Conservation (phyloP, 176 grass and related monocot species). For the Phragmites australis region DNA sequence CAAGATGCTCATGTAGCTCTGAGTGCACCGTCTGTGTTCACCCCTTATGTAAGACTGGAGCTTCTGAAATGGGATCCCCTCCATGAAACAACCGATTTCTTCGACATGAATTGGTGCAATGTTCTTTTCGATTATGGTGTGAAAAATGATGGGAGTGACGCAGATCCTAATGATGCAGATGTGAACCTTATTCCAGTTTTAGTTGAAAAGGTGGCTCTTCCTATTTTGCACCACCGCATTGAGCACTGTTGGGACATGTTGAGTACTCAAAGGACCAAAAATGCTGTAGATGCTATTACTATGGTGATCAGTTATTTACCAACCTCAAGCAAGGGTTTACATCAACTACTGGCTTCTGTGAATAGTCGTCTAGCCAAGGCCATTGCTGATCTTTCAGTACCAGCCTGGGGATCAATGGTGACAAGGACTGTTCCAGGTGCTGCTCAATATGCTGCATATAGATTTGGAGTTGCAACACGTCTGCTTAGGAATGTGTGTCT, state of each 20-base stretch:
- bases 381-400: constrained; percentile 59
- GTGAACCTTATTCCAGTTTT: constrained; percentile 61
- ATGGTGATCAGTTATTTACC: constrained; percentile 77
- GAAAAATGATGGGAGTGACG: constrained; percentile 23
- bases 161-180: constrained; percentile 56
- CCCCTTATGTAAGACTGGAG: constrained; percentile 85
- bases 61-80: constrained; percentile 97
- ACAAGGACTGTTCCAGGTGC: constrained; percentile 78
- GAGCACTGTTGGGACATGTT: constrained; percentile 87
- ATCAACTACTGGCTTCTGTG: constrained; percentile 61
- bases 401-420: constrained; percentile 76
- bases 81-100: constrained; percentile 57
- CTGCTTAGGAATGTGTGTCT: constrained; percentile 83
- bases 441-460: constrained; percentile 65
- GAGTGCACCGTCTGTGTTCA: constrained; percentile 67
- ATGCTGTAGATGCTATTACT: constrained; percentile 56
- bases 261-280: constrained; percentile 69
- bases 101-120: constrained; percentile 80
- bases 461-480: constrained; percentile 79
- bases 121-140: constrained; percentile 70
- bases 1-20: constrained; percentile 79
- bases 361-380: constrained; percentile 64
- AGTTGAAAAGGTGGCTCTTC: constrained; percentile 93
- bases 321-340: constrained; percentile 60
- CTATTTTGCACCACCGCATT: constrained; percentile 88